phyloP scores from a whole-genome alignment of 768 basidiomycete genomes.

The Sporobolomyces roseus region DNA sequence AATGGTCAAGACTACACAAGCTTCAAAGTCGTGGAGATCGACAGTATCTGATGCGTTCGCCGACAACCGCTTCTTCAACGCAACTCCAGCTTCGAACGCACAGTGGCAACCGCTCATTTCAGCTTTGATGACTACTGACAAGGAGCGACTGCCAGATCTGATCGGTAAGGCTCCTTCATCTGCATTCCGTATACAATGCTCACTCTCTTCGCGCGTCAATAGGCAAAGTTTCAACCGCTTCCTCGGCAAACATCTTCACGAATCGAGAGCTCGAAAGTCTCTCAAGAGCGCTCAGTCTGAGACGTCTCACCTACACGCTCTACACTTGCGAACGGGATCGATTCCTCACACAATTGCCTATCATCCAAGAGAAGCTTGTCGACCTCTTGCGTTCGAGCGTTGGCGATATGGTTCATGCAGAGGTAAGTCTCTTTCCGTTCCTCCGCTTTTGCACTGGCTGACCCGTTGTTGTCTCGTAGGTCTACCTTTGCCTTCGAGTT shows the following conservation, averaged over 20 bases:
- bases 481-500: slow-evolving; percentile 84
- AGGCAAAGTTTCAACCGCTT: slow-evolving; percentile 64
- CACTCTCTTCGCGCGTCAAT: background rate
- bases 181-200: background rate
- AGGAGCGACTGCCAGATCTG: slow-evolving; percentile 75
- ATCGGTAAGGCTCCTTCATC: slow-evolving; percentile 58
- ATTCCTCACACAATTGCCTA: slow-evolving; percentile 80
- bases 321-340: slow-evolving; percentile 85
- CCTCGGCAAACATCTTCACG: slow-evolving; percentile 93
- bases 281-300: slow-evolving; percentile 74
- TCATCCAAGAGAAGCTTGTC: slow-evolving; percentile 94
- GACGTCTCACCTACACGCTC: slow-evolving; percentile 80
- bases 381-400: slow-evolving; percentile 75
- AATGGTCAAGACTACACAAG: slow-evolving; percentile 65
- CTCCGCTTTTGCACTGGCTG: background rate
- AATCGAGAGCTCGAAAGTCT: slow-evolving; percentile 92
- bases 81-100: slow-evolving; percentile 56
- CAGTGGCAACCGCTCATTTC: slow-evolving; percentile 76
- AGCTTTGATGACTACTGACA: slow-evolving; percentile 81
- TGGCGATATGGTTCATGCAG: slow-evolving; percentile 80
- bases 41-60: slow-evolving; percentile 75
- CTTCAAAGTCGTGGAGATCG: slow-evolving; percentile 77
- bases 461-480: slow-evolving; percentile 46
- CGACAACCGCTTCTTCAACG: slow-evolving; percentile 83
- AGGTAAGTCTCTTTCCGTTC: slow-evolving; percentile 55